phyloP scores from a whole-genome alignment of 805 yeast species.

The Candida berthetii region DNA sequence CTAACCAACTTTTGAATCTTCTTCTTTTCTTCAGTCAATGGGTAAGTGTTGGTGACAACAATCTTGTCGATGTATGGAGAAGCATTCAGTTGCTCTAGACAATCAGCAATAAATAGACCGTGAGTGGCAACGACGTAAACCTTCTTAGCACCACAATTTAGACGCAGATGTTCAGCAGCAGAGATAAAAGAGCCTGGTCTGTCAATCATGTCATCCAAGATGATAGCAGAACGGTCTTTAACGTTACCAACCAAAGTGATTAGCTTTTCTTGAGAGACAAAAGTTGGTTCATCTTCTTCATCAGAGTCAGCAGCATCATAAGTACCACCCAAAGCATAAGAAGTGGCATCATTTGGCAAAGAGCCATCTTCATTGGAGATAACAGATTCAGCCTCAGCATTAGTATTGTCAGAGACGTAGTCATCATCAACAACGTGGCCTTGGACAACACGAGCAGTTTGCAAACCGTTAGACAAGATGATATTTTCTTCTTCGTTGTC shows the following conservation, averaged over 20 bases:
- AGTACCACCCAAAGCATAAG: conserved; percentile 73
- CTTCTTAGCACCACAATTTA: conserved; percentile 92
- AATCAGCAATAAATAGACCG: conserved; percentile 86
- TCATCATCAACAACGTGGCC: conserved; percentile 97
- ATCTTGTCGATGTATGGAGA: conserved; percentile 84
- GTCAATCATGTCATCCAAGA: conserved; percentile 95
- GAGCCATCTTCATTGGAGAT: conserved; percentile 19
- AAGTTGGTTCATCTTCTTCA: conserved; percentile 66
- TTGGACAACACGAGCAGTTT: conserved; percentile 91
- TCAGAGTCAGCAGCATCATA: conserved; percentile 82
- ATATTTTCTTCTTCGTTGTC: conserved; percentile 60
- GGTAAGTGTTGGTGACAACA: conserved; percentile 95
- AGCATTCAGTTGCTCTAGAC: conserved; percentile 71
- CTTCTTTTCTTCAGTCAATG: conserved; percentile 61
- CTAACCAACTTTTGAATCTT: conserved; percentile 68
- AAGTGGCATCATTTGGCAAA: conserved; percentile 19
- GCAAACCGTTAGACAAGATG: conserved; percentile 72
- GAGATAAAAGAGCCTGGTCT: conserved; percentile 91
- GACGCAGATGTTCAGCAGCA: conserved; percentile 95
- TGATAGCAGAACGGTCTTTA: conserved; percentile 83
- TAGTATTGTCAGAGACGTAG: conserved; percentile 31
- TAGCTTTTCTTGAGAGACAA: conserved; percentile 56
- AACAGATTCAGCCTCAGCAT: conserved; percentile 23
- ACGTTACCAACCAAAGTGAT: conserved; percentile 97
- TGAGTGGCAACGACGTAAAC: conserved; percentile 94